Conservation (phyloP, 2,329 filamentous ascomycete genomes). For the Epichloe glyceriae region DNA sequence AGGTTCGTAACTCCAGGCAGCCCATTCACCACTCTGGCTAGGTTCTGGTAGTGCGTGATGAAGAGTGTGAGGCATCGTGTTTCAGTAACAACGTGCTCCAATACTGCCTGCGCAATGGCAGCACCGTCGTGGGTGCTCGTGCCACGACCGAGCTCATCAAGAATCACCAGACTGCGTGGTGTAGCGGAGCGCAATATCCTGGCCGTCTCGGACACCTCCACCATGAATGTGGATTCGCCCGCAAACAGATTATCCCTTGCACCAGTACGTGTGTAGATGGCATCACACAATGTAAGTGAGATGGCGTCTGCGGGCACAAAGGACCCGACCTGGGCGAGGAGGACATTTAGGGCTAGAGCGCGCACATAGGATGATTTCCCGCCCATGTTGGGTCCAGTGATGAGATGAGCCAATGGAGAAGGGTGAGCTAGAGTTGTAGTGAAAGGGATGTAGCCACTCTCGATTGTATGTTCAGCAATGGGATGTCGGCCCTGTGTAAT, state of each 20-base stretch:
- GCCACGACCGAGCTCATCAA: conserved; percentile 88
- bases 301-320: conserved; percentile 76
- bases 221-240: conserved; percentile 95
- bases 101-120: conserved; percentile 84
- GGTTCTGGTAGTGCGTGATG: conserved; percentile 93
- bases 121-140: conserved; percentile 94
- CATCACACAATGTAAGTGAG: conserved; percentile 70
- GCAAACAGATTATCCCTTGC: conserved; percentile 93
- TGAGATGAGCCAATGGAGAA: conserved; percentile 59
- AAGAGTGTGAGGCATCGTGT: conserved; percentile 74
- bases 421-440: conserved; percentile 58
- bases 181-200: conserved; percentile 85
- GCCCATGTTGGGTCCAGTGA: conserved; percentile 98
- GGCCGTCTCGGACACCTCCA: conserved; percentile 85
- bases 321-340: conserved; percentile 89
- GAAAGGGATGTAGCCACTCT: conserved; percentile 85
- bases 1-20: conserved; percentile 69
- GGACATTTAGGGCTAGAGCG: conserved; percentile 76
- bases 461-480: conserved; percentile 84
- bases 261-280: conserved; percentile 90
- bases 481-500: conserved; percentile 64
- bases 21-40: conserved; percentile 56
- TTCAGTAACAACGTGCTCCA: conserved; percentile 69
- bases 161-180: conserved; percentile 70
- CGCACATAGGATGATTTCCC: conserved; percentile 97